Percentiles rank a stretch among this genome's conserved stretches.
Evolutionary conservation across 2,329 filamentous ascomycete species (phyloP).

Genomic region (Dactylonectria estremocensis): DNA sequence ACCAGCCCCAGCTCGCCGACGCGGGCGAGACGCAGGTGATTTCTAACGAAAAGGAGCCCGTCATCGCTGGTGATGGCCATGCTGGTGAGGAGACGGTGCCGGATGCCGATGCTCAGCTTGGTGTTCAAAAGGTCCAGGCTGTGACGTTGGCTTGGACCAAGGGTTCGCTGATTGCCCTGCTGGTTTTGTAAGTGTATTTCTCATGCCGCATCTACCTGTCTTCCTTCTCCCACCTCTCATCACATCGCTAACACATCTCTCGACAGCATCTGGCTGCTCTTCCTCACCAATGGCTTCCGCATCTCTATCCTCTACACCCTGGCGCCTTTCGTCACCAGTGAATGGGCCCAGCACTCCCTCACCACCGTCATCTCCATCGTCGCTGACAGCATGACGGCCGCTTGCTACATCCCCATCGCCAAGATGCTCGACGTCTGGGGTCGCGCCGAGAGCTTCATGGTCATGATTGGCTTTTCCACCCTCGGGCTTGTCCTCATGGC

Average conservation of each 20-base stretch:
- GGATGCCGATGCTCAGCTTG: slow-evolving; percentile 49
- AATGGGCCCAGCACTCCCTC: slow-evolving; percentile 68
- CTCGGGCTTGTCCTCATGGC: slow-evolving; percentile 73
- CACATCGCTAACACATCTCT: slow-evolving; percentile 21
- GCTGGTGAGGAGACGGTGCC: slow-evolving; percentile 23
- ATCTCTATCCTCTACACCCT: slow-evolving; percentile 59
- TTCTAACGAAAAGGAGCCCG: slow-evolving; percentile 20
- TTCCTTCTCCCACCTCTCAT: too few species aligned
- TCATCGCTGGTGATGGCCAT: not conserved
- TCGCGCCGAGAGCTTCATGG: slow-evolving; percentile 71
- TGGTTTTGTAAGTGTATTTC: slow-evolving; percentile 50
- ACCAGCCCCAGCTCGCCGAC: slow-evolving; percentile 22
- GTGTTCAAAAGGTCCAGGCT: slow-evolving; percentile 60
- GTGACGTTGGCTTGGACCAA: slow-evolving; percentile 60
- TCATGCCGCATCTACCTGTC: too few species aligned
- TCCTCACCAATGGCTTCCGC: slow-evolving; percentile 66
- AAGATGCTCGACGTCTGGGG: slow-evolving; percentile 77
- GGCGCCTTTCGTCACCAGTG: slow-evolving; percentile 64
- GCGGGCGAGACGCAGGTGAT: slow-evolving; percentile 27
- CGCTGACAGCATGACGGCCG: slow-evolving; percentile 67
- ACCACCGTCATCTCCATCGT: slow-evolving; percentile 69
- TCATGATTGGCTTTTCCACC: slow-evolving; percentile 66
- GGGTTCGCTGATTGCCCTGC: slow-evolving; percentile 50
- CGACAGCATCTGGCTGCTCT: slow-evolving; percentile 62
- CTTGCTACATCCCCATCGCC: slow-evolving; percentile 73